Evolutionary conservation across 2,329 filamentous ascomycete species (phyloP).

Genomic region (Gnomoniopsis smithogilvyi): DNA sequence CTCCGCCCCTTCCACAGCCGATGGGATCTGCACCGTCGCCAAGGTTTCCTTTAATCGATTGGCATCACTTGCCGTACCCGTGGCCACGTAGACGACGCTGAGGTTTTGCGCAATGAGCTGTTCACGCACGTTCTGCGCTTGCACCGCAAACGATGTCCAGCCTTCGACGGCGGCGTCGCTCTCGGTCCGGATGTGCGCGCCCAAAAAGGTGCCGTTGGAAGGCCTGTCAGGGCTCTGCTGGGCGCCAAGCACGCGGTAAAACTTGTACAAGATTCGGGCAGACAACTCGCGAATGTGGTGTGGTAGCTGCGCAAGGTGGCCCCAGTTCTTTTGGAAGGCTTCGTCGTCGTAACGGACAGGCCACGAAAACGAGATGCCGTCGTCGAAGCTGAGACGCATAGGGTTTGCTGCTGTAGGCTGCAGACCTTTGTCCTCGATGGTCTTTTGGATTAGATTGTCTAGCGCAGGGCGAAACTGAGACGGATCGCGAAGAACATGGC

Average conservation of each 20-base stretch:
- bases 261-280: slow-evolving; percentile 12
- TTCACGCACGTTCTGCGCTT: background rate
- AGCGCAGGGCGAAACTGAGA: slow-evolving; percentile 3
- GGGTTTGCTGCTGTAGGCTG: background rate
- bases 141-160: slow-evolving; percentile 12
- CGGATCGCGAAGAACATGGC: slow-evolving; percentile 6
- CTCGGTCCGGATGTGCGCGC: slow-evolving; percentile 16
- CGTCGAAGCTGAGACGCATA: slow-evolving; percentile 11
- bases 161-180: slow-evolving; percentile 10
- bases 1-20: background rate
- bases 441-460: slow-evolving; percentile 1
- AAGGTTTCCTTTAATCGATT: slow-evolving; percentile 2
- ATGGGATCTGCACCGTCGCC: slow-evolving; percentile 3
- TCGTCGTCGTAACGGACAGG: slow-evolving; percentile 11
- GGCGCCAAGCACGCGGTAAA: slow-evolving; percentile 9
- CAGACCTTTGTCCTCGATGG: background rate
- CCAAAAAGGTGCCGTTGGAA: slow-evolving; percentile 9
- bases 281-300: slow-evolving; percentile 12
- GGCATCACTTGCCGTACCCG: slow-evolving; percentile 15
- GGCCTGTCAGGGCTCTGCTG: slow-evolving; percentile 3
- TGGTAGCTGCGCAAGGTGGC: slow-evolving; percentile 5
- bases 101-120: slow-evolving; percentile 9
- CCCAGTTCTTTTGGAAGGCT: slow-evolving; percentile 12
- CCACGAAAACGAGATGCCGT: slow-evolving; percentile 15
- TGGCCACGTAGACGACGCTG: slow-evolving; percentile 16